Conservation (phyloP, 2,329 filamentous ascomycete genomes). For the Penicillium sp. region DNA sequence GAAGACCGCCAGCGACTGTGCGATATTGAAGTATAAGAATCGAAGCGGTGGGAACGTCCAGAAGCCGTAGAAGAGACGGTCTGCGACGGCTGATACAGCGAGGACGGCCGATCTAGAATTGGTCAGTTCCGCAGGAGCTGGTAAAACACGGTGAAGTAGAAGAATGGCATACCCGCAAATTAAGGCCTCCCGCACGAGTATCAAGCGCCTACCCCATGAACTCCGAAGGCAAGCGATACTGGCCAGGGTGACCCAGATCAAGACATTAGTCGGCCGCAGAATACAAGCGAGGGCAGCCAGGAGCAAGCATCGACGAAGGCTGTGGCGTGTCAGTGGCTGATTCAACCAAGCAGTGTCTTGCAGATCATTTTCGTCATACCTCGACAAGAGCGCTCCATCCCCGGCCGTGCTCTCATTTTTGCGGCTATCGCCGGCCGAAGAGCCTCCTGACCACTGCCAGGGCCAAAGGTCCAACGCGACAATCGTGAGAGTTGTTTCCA, state of each 20-base stretch:
- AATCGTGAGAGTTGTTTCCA: constrained; percentile 87
- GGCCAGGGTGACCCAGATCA: constrained; percentile 78
- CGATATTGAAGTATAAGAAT: constrained; percentile 89
- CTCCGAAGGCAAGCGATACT: constrained; percentile 56
- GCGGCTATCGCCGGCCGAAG: constrained; percentile 39
- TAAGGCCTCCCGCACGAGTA: constrained; percentile 66
- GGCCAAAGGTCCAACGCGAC: constrained; percentile 83
- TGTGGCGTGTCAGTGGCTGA: constrained; percentile 33
- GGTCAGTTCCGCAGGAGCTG: constrained; percentile 1
- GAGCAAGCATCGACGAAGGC: constrained; percentile 67
- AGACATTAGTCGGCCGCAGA: constrained; percentile 83
- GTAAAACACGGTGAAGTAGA: neutral
- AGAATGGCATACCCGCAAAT: constrained; percentile 58
- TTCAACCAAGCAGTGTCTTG: neutral
- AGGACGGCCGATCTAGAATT: constrained; percentile 60
- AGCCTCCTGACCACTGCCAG: constrained; percentile 68
- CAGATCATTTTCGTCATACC: constrained; percentile 27
- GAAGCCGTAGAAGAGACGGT: constrained; percentile 77
- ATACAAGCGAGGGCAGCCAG: constrained; percentile 82
- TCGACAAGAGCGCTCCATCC: constrained; percentile 21
- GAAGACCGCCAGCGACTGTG: constrained; percentile 84
- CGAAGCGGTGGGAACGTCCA: constrained; percentile 89
- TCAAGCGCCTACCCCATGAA: constrained; percentile 48
- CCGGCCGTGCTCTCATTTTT: constrained; percentile 16
- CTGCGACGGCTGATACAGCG: constrained; percentile 66